Percentiles rank a stretch among this genome's conserved stretches.
Conservation (phyloP, 192 early-diverging fungal species). For the Podila minutissima region DNA sequence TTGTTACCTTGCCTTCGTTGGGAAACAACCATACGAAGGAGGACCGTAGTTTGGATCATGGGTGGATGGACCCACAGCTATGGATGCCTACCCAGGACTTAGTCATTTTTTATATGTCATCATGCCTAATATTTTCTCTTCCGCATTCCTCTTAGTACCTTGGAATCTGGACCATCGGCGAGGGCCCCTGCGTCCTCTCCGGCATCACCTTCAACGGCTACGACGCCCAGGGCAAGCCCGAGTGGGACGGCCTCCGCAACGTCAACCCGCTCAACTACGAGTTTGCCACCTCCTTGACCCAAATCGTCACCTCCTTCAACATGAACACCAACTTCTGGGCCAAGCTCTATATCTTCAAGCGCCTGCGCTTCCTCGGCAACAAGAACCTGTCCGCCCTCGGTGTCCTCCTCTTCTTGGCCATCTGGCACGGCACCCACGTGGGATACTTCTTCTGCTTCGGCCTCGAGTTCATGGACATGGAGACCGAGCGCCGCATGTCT, state of each 20-base stretch:
- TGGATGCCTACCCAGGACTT: too few species aligned
- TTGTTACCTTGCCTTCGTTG: too few species aligned
- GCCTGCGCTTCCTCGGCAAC: slow-evolving; percentile 64
- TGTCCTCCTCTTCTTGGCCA: slow-evolving; percentile 63
- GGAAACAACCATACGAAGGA: too few species aligned
- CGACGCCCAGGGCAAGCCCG: slow-evolving; percentile 51
- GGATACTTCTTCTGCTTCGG: slow-evolving; percentile 68
- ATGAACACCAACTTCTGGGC: slow-evolving; percentile 74
- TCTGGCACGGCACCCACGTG: slow-evolving; percentile 70
- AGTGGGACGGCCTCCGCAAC: slow-evolving; percentile 67
- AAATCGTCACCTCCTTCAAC: slow-evolving; percentile 69
- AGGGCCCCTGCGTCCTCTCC: slow-evolving; percentile 64
- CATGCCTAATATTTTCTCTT: neutral
- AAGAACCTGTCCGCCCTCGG: slow-evolving; percentile 60
- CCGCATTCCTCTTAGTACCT: slow-evolving; percentile 54
- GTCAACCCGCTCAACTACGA: slow-evolving; percentile 59
- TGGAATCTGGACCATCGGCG: slow-evolving; percentile 69
- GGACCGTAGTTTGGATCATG: too few species aligned
- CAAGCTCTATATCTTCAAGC: slow-evolving; percentile 71
- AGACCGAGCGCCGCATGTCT: slow-evolving; percentile 54
- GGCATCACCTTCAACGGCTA: slow-evolving; percentile 68
- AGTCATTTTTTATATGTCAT: neutral
- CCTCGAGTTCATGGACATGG: slow-evolving; percentile 66
- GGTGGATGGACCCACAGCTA: too few species aligned
- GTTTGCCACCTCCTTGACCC: slow-evolving; percentile 58